phyloP scores from a whole-genome alignment of 2,329 filamentous ascomycete genomes.

The Nannizzia gypsea region DNA sequence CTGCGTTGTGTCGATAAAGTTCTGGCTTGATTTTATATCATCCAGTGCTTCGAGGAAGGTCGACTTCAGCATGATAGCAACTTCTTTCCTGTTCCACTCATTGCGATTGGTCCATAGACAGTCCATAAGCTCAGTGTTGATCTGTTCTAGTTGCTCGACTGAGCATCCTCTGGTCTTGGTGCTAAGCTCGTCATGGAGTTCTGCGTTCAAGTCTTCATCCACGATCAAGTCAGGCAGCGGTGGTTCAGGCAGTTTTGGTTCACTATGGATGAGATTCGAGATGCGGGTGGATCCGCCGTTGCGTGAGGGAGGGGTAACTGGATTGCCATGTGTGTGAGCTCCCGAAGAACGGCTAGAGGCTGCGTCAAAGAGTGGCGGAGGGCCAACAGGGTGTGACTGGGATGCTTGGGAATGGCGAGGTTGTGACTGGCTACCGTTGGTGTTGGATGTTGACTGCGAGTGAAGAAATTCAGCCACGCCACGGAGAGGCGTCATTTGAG shows the following conservation, averaged over 20 bases:
- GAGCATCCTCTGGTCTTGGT: constrained; percentile 61
- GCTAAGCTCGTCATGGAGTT: constrained; percentile 53
- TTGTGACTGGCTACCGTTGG: constrained; percentile 26
- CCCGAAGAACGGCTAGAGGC: neutral
- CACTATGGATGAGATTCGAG: neutral
- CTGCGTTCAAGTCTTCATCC: constrained; percentile 41
- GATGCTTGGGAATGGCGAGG: constrained; percentile 20
- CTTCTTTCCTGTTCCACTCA: constrained; percentile 72
- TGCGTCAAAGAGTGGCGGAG: constrained; percentile 26
- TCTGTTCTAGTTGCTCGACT: constrained; percentile 90
- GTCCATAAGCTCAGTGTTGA: constrained; percentile 83
- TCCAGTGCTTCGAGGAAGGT: constrained; percentile 60
- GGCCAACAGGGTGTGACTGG: constrained; percentile 27
- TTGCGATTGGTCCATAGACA: constrained; percentile 67
- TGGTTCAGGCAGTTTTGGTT: neutral
- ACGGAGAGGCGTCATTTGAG: constrained; percentile 18
- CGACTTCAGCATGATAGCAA: constrained; percentile 50
- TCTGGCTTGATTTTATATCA: constrained; percentile 33
- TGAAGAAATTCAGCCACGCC: constrained; percentile 20
- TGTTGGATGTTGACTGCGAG: constrained; percentile 22
- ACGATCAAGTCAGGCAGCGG: constrained; percentile 19
- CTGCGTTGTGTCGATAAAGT: neutral
- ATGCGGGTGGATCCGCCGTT: neutral
- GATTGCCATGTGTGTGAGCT: neutral
- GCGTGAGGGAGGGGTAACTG: neutral